Conservation (phyloP, 2,329 filamentous ascomycete genomes). For the Penicillium griseofulvum region DNA sequence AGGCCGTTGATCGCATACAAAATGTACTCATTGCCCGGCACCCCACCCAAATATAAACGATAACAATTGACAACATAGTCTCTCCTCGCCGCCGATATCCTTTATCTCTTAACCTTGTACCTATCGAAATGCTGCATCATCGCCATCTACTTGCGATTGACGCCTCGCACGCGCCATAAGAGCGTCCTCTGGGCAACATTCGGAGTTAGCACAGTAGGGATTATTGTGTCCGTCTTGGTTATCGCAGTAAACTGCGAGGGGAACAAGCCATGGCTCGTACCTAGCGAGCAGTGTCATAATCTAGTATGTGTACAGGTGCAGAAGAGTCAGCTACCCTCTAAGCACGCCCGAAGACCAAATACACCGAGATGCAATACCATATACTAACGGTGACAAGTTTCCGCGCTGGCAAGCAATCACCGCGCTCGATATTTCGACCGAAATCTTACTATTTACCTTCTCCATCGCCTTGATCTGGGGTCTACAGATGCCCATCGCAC, state of each 20-base stretch:
- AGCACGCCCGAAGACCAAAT: too few species aligned
- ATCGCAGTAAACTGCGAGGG: background rate
- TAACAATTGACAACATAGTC: background rate
- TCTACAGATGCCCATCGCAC: background rate
- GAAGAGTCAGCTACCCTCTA: background rate
- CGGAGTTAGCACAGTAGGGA: background rate
- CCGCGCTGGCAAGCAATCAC: background rate
- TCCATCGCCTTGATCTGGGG: background rate
- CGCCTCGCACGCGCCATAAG: background rate
- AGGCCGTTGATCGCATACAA: background rate
- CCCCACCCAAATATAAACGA: background rate
- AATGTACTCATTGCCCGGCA: background rate
- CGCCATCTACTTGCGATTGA: background rate
- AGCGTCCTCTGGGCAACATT: background rate
- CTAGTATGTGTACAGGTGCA: background rate
- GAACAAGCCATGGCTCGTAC: background rate
- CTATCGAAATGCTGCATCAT: background rate
- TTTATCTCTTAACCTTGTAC: background rate
- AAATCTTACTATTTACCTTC: background rate
- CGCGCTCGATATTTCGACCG: background rate
- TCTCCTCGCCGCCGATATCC: background rate
- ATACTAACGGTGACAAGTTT: background rate
- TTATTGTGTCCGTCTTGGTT: background rate
- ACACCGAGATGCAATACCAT: background rate
- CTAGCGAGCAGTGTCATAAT: background rate